phyloP scores from a whole-genome alignment of 225 moss, liverwort and hornwort genomes.

The Antitrichia curtipendula region DNA sequence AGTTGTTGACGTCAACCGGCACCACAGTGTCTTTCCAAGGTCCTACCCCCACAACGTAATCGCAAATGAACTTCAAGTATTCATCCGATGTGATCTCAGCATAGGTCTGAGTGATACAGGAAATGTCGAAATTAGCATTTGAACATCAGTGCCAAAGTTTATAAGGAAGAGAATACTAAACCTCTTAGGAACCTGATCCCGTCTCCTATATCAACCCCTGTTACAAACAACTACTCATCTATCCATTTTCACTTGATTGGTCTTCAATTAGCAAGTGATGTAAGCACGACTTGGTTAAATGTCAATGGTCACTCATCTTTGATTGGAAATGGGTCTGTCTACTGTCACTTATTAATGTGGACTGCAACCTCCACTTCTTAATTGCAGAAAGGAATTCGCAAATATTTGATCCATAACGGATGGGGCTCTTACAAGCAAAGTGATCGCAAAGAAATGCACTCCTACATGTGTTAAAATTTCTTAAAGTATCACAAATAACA shows the following conservation, averaged over 20 bases:
- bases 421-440: neutral
- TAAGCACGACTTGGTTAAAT: neutral
- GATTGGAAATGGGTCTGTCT: neutral
- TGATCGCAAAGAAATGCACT: neutral
- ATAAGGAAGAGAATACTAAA: neutral
- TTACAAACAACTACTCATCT: neutral
- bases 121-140: neutral
- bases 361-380: neutral
- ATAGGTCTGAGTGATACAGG: slow-evolving; percentile 30
- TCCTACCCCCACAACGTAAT: slow-evolving; percentile 65
- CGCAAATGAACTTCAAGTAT: slow-evolving; percentile 72
- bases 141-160: neutral
- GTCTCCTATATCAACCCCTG: neutral
- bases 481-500: neutral
- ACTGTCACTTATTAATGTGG: neutral
- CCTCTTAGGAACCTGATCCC: neutral
- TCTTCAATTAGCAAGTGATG: neutral
- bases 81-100: slow-evolving; percentile 65
- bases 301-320: neutral
- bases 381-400: neutral
- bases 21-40: slow-evolving; percentile 81
- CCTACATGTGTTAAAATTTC: neutral
- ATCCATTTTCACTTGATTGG: neutral
- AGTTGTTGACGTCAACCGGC: slow-evolving; percentile 37
- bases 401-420: neutral